A percentile compares a stretch with the other conserved stretches of the same genome.
Evolutionary conservation across 495 filamentous ascomycete genomes (phyloP).

Genomic region (Penicillium simplicissimum): DNA sequence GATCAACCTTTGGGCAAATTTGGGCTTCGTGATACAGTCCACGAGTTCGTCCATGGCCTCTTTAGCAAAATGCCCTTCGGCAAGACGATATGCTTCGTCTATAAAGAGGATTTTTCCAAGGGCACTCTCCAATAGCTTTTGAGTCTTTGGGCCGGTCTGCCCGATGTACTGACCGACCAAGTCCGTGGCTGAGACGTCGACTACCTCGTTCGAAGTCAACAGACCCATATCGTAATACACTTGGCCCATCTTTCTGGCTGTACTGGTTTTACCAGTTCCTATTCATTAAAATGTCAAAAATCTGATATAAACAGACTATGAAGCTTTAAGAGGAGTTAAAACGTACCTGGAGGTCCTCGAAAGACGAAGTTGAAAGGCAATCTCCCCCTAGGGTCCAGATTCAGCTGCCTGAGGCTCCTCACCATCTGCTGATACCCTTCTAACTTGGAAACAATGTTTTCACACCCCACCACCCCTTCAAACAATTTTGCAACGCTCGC

Average conservation of each 20-base stretch:
- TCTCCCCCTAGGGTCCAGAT: conserved; percentile 57
- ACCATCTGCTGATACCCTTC: conserved; percentile 61
- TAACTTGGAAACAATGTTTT: conserved; percentile 58
- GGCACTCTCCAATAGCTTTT: conserved; percentile 37
- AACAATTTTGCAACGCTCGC: conserved; percentile 62
- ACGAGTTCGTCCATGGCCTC: conserved; percentile 77
- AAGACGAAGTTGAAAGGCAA: conserved; percentile 66
- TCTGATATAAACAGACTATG: not conserved
- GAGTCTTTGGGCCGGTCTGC: conserved; percentile 50
- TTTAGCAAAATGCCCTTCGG: conserved; percentile 56
- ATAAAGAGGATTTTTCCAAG: conserved; percentile 63
- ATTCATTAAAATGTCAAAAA: not conserved
- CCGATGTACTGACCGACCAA: conserved; percentile 59
- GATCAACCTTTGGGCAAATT: conserved; percentile 63
- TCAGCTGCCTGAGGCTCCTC: conserved; percentile 46
- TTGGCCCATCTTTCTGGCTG: conserved; percentile 69
- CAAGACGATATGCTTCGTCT: conserved; percentile 63
- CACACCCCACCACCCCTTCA: conserved; percentile 64
- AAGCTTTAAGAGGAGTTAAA: not conserved
- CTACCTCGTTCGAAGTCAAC: conserved; percentile 52
- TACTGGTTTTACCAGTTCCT: conserved; percentile 77
- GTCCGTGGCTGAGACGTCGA: conserved; percentile 63
- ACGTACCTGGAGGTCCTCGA: conserved; percentile 60
- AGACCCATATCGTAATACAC: conserved; percentile 74
- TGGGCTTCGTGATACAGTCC: conserved; percentile 64